Evolutionary conservation across 2,329 filamentous ascomycete species (phyloP).

Genomic region (Ophiostoma sp.): DNA sequence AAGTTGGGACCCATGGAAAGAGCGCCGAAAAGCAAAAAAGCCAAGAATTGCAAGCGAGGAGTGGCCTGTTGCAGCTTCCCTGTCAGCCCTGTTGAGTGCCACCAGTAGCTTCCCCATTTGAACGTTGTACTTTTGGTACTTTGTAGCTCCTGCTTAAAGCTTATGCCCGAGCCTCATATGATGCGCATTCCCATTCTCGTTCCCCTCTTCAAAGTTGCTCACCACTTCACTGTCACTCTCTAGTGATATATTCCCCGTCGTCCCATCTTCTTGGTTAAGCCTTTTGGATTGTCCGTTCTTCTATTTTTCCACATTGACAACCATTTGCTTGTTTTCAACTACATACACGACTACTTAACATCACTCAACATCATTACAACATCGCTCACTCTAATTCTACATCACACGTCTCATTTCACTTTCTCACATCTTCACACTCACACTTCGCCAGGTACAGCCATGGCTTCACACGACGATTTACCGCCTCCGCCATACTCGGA

Average conservation of each 20-base stretch:
- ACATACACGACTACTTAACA: not conserved
- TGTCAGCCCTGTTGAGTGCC: not conserved
- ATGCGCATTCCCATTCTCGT: not conserved
- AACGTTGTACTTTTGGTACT: not conserved
- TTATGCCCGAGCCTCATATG: not conserved
- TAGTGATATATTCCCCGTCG: not conserved
- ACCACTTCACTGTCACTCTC: not conserved
- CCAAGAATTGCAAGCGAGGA: not conserved
- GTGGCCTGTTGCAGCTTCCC: not conserved
- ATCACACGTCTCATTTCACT: not conserved
- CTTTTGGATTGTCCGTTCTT: not conserved
- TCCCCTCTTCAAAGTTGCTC: not conserved
- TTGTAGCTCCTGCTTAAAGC: not conserved
- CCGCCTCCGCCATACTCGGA: conserved; percentile 60
- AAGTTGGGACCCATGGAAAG: not conserved
- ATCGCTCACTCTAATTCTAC: not conserved
- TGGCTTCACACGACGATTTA: conserved; percentile 41
- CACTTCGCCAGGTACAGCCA: conserved; percentile 16
- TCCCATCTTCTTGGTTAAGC: not conserved
- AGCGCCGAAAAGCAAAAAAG: not conserved
- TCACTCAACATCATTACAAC: not conserved
- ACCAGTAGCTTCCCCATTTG: not conserved
- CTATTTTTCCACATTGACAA: not conserved
- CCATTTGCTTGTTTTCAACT: not conserved
- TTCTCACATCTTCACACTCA: not conserved